Evolutionary conservation across 2,329 filamentous ascomycete genomes (phyloP).

Genomic region (Pyrenophora graminea): DNA sequence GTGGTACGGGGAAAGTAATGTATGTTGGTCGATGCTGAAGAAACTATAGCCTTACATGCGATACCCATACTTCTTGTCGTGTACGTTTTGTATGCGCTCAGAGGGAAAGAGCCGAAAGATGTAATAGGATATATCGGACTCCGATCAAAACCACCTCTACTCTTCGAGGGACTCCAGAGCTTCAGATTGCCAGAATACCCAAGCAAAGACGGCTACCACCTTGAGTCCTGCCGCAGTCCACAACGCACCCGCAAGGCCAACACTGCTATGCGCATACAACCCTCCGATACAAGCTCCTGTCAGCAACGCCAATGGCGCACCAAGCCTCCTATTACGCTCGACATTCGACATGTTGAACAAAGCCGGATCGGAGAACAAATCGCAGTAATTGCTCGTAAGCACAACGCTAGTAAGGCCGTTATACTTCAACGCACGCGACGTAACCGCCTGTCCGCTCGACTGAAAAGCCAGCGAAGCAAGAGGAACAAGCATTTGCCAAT

Average conservation of each 20-base stretch:
- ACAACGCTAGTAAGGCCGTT: conserved; percentile 77
- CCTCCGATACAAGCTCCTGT: conserved; percentile 61
- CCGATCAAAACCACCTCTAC: no score
- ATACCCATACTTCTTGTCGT: no score
- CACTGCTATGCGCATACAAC: conserved; percentile 56
- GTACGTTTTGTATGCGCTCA: no score
- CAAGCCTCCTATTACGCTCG: conserved; percentile 58
- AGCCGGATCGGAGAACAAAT: conserved; percentile 70
- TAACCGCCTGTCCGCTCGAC: conserved; percentile 77
- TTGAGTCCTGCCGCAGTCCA: conserved; percentile 54
- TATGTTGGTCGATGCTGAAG: no score
- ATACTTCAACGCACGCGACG: conserved; percentile 70
- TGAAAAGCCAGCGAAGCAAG: conserved; percentile 75
- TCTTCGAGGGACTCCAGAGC: background rate
- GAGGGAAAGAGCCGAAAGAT: no score
- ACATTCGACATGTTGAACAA: conserved; percentile 54
- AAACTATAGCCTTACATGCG: no score
- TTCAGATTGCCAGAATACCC: conserved; percentile 50
- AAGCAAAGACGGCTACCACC: conserved; percentile 44
- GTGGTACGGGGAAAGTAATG: no score
- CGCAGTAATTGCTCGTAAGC: conserved; percentile 80
- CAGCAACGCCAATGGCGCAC: conserved; percentile 57
- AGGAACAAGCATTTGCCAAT: conserved; percentile 63
- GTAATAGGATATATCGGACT: no score
- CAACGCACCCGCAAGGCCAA: conserved; percentile 57